Conservation (phyloP, 805 yeast species). For the Teunomyces kruisii region DNA sequence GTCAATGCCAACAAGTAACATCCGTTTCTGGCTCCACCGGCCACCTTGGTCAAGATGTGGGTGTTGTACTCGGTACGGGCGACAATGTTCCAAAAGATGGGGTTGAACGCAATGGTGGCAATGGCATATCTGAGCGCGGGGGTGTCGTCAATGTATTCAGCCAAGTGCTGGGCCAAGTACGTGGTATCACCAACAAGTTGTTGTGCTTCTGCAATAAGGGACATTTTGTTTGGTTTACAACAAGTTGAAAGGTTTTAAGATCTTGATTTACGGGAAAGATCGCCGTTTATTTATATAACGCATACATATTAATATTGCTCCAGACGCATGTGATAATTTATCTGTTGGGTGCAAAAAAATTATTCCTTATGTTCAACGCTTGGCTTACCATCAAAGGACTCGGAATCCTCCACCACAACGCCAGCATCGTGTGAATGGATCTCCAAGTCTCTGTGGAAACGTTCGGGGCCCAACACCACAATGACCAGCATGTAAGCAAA, state of each 20-base stretch:
- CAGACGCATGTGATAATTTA: conserved; percentile 7
- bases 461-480: conserved; percentile 61
- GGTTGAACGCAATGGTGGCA: conserved; percentile 80
- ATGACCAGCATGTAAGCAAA: conserved; percentile 51
- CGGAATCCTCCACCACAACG: neutral
- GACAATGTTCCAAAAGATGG: conserved; percentile 91
- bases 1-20: conserved; percentile 82
- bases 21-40: conserved; percentile 68
- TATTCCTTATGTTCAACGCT: neutral
- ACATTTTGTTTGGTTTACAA: neutral
- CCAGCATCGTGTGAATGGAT: neutral
- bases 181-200: conserved; percentile 15
- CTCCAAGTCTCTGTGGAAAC: conserved; percentile 35
- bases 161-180: conserved; percentile 17
- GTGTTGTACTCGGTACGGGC: conserved; percentile 86
- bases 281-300: neutral
- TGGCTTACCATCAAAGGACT: neutral
- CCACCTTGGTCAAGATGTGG: conserved; percentile 69
- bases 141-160: conserved; percentile 21
- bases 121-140: conserved; percentile 42
- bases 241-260: neutral
- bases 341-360: conserved; percentile 2
- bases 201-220: conserved; percentile 8
- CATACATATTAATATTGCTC: neutral
- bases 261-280: neutral